Base-by-base conservation (phyloP, 192 early-diverging fungal species). In the Backusella sp. region DNA sequence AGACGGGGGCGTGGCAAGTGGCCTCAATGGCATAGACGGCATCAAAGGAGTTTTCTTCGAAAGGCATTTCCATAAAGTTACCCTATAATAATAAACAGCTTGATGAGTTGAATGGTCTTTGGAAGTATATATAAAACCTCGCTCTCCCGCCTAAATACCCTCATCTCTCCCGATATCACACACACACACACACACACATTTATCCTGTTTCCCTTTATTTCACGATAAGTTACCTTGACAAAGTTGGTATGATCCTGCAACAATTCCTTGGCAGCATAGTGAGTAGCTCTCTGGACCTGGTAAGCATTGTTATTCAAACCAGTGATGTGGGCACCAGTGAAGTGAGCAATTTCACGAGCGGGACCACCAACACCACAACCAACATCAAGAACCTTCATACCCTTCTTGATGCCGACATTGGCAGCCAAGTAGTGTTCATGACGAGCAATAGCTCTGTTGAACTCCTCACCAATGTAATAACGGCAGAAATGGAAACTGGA, bases 301-400 rank as follows among this genome's bases (percentile, higher is more conserved):
- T 98, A 96, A 49, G 93, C 92, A 83, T 98, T 98, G 90, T 98
- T 98, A 86, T 98, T 98, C 39, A 98, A 82, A n/a, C 97, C 96
- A 4, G 92, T 93, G 66, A 98, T 88, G 71, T 92, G 90, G 35
- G 95, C 94, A 19, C 94, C 96, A n/a, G 92, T 91, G 73, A 98
- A 94, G 73, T 92, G 89, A 67, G 91, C 88, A 78, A 97, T 96
- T 74, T 98, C 96, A 68, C 97, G 92, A n/a, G 94, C 89, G 17
- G 97, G 97, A 4, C 97, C 97, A 73, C 93, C 97, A 72, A 98
- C 96, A 75, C 97, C 97, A 78, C 97, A 98, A 30, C 97, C 97
- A 62, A 98, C 94, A 77, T 98, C 97, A 34, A 98, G 86, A 36
- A 96, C 93, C 42, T 86, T 84, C 88, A 90, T 89, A 36, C 85